Evolutionary conservation across 495 filamentous ascomycete genomes (phyloP), one percentile per base, ranked within the genome.

Genomic region (Niebla homalea): DNA sequence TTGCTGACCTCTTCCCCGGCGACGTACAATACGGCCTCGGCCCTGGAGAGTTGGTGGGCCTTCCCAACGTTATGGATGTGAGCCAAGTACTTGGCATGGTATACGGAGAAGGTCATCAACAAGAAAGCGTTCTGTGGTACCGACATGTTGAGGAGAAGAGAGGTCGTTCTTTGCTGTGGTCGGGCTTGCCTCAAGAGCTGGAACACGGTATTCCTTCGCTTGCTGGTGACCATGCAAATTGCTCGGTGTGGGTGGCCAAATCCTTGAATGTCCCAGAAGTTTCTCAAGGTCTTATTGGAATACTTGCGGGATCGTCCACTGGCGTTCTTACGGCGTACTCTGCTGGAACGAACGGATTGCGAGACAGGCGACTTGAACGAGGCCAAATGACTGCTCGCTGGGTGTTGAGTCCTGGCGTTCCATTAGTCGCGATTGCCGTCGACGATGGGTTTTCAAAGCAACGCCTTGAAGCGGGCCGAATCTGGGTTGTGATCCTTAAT

Each of bases 201-300:
- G 58, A 76, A 38, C 67, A 77, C 21, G 87, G 87, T 42, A 85
- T 94, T 19, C 89, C 89, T 10, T 76, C 78, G 32, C 67, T 89
- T 46, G 76, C 81, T 10, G 67, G 70, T 32, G 65, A 63, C 1
- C 42, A 45, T 23, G 75, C 80, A 6, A 68, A 89, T 38, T 85
- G 81, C 57, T 75, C 79, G 18, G 79, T 94, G 5, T 98, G 93
- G 93, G 88, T 97, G 58, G 86, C 90, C 1, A 97, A 97, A 60
- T 83, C 84, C 1, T 60, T 76, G 2, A 68, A 73, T 26, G 70
- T 96, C 21, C 78, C 83, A 15, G 75, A 78, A 40, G 70, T 79
- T 51, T 89, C 88, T 0, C 75, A 87, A 40, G 87, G 87, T 2
- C 69, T 90, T 54, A 59, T 92, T 38, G 92, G 86, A 0, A 83